These are phyloP conservation scores for Xylaria sp. DNA, from an alignment of 2,329 filamentous ascomycete species.

Conservation along the genomic window DNA sequence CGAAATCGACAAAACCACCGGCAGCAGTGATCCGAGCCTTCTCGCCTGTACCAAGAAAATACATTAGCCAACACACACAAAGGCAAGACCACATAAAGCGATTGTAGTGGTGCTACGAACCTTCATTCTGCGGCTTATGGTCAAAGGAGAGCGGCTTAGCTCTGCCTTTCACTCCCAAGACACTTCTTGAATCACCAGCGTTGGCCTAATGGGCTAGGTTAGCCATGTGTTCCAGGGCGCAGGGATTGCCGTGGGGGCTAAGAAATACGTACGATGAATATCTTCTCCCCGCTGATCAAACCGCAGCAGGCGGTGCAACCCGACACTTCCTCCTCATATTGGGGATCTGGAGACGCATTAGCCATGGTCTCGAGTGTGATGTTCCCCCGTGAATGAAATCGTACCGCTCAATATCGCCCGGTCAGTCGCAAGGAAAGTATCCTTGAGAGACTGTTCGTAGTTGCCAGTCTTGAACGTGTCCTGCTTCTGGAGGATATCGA, in stretches of 20 bases:
- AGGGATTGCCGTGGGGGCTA: constrained; percentile 6
- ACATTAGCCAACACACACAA: constrained; percentile 9
- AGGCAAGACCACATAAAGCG: background rate
- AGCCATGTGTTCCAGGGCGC: constrained; percentile 11
- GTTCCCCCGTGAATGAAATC: constrained; percentile 15
- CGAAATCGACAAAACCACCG: constrained; percentile 97
- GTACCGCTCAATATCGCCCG: constrained; percentile 93
- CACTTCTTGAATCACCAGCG: constrained; percentile 92
- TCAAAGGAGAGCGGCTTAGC: constrained; percentile 99
- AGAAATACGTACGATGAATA: constrained; percentile 79
- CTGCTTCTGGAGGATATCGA: constrained; percentile 93
- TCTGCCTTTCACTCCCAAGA: constrained; percentile 93
- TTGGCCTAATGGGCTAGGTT: constrained; percentile 70
- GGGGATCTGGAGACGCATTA: constrained; percentile 68
- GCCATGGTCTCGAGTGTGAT: constrained; percentile 5
- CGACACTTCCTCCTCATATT: constrained; percentile 96
- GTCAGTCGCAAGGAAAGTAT: constrained; percentile 95
- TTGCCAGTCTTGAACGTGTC: constrained; percentile 89
- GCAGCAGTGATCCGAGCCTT: constrained; percentile 95
- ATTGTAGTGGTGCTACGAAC: constrained; percentile 49
- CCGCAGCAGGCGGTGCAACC: constrained; percentile 95
- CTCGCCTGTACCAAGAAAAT: constrained; percentile 63
- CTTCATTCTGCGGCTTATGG: constrained; percentile 98
- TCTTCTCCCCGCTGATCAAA: constrained; percentile 86
- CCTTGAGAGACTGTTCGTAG: constrained; percentile 94